Evolutionary conservation across 169 alveolate species (phyloP).

Genomic region (Plasmodium adleri): DNA sequence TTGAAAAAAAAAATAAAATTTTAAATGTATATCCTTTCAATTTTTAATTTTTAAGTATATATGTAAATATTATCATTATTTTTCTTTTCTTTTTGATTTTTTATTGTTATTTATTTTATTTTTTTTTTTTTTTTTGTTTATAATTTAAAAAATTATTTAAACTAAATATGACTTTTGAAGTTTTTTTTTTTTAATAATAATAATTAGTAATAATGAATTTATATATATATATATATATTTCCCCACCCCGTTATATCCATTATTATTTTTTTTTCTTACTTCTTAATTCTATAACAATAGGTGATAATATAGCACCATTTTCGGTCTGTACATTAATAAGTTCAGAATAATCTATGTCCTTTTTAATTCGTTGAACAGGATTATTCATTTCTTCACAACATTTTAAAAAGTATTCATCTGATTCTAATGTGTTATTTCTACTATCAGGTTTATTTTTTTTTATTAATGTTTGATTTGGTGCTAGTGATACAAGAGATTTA

Average conservation of each 20-base stretch:
- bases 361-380: slow-evolving; percentile 21
- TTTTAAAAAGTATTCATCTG: slow-evolving; percentile 73
- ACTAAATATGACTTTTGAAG: too few species aligned
- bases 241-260: too few species aligned
- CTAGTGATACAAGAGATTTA: slow-evolving; percentile 59
- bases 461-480: slow-evolving; percentile 73
- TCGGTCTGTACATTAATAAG: slow-evolving; percentile 59
- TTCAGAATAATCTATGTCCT: slow-evolving; percentile 54
- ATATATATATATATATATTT: not conserved
- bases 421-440: slow-evolving; percentile 62
- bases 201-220: too few species aligned
- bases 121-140: not conserved
- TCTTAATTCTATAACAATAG: slow-evolving; percentile 40
- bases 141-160: too few species aligned
- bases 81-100: too few species aligned
- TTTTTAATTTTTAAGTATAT: too few species aligned
- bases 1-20: too few species aligned
- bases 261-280: slow-evolving; percentile 15
- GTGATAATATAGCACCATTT: slow-evolving; percentile 51
- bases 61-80: too few species aligned
- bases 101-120: not conserved
- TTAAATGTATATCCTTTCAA: too few species aligned
- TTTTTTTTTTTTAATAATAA: too few species aligned
- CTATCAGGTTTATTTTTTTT: slow-evolving; percentile 49
- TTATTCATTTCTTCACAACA: slow-evolving; percentile 75